Evolutionary conservation across 2,329 filamentous ascomycete genomes (phyloP).

Genomic region (Alternaria arbusti): DNA sequence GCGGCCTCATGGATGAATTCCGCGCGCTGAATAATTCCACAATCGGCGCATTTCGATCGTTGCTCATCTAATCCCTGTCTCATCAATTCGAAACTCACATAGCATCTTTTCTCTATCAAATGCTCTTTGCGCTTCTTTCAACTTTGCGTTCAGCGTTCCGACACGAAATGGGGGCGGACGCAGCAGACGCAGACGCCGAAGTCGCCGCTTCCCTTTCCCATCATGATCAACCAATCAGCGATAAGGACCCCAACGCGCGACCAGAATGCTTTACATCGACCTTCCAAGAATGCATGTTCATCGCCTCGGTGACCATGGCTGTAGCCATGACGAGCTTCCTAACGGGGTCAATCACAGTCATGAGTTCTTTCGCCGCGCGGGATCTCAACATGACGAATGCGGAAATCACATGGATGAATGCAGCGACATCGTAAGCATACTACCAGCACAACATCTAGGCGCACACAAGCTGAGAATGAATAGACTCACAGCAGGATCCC

Average conservation of each 20-base stretch:
- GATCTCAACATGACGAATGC: constrained; percentile 69
- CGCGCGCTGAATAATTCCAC: constrained; percentile 26
- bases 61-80: not conserved
- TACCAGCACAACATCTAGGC: not conserved
- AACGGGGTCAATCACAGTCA: constrained; percentile 65
- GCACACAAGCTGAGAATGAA: no score
- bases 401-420: constrained; percentile 71
- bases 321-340: constrained; percentile 69
- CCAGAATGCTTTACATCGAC: constrained; percentile 68
- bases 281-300: constrained; percentile 68
- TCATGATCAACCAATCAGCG: constrained; percentile 25
- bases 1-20: constrained; percentile 18
- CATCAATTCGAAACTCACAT: not conserved
- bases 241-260: constrained; percentile 46
- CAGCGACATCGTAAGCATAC: constrained; percentile 61
- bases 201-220: constrained; percentile 11
- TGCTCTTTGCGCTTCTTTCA: not conserved
- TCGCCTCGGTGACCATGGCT: constrained; percentile 70
- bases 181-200: constrained; percentile 16
- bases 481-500: constrained; percentile 66
- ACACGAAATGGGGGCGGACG: constrained; percentile 17
- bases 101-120: not conserved
- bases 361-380: constrained; percentile 65
- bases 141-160: not conserved
- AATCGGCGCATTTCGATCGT: not conserved